Evolutionary conservation across 345 rosid species (phyloP).

Genomic region (Ceriops zippeliana): DNA sequence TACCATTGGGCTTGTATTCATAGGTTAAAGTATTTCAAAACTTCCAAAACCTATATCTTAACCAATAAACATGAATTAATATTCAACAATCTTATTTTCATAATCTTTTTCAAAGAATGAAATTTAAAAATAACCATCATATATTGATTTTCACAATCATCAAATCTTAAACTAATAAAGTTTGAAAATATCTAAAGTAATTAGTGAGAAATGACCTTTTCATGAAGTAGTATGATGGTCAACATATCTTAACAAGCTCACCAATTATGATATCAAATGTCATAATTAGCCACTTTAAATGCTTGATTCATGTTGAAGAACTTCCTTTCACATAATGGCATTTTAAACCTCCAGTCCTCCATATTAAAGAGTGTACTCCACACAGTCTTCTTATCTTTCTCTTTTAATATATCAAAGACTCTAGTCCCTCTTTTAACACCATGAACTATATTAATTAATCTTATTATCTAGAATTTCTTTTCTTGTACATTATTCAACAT

Average conservation of each 20-base stretch:
- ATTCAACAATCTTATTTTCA: too few species aligned
- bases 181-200: too few species aligned
- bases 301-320: slow-evolving; percentile 85
- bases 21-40: slow-evolving; percentile 66
- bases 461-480: too few species aligned
- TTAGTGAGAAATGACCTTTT: too few species aligned
- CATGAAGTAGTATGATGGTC: slow-evolving; percentile 72
- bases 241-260: slow-evolving; percentile 92
- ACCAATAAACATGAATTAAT: too few species aligned
- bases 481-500: too few species aligned
- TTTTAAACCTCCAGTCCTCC: slow-evolving; percentile 87
- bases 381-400: slow-evolving; percentile 70
- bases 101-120: too few species aligned
- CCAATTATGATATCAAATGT: slow-evolving; percentile 89
- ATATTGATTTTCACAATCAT: too few species aligned
- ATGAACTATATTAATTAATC: slow-evolving; percentile 26
- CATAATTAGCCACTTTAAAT: slow-evolving; percentile 82
- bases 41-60: too few species aligned
- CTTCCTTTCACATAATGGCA: slow-evolving; percentile 74
- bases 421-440: slow-evolving; percentile 54
- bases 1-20: slow-evolving; percentile 84
- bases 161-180: too few species aligned
- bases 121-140: too few species aligned
- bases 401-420: slow-evolving; percentile 58
- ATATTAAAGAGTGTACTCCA: slow-evolving; percentile 80